Evolutionary conservation across 2,329 filamentous ascomycete species (phyloP).

Genomic region (Tolypocladium paradoxum): DNA sequence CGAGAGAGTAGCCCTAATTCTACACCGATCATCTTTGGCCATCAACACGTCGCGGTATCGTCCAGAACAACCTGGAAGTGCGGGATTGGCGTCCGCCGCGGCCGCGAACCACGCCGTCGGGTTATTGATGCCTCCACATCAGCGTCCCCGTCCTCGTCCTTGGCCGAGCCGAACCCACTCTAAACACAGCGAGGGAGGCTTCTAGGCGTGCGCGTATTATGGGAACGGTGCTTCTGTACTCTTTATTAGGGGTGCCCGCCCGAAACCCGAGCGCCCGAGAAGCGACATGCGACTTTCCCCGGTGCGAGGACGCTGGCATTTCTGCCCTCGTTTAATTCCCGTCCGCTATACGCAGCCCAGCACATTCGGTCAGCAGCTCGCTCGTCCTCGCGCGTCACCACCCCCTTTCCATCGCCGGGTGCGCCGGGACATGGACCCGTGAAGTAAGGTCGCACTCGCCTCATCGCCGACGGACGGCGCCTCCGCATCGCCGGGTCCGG

Average conservation of each 20-base stretch:
- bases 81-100: neutral
- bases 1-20: too few species aligned
- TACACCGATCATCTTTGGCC: too few species aligned
- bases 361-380: neutral
- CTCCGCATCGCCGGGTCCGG: neutral
- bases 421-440: neutral
- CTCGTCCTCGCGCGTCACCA: too few species aligned
- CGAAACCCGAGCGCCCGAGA: too few species aligned
- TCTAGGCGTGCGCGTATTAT: too few species aligned
- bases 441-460: neutral
- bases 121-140: neutral
- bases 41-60: too few species aligned
- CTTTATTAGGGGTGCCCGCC: neutral
- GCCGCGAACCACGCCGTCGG: neutral
- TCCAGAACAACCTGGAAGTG: too few species aligned
- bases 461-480: neutral
- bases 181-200: too few species aligned
- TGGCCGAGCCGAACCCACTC: neutral
- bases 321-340: neutral
- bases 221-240: too few species aligned
- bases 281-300: too few species aligned
- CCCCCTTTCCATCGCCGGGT: too few species aligned
- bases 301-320: too few species aligned
- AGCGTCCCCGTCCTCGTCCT: neutral
- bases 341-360: neutral